These are phyloP conservation scores for Ambrosiella cleistominuta DNA, from an alignment of 2,329 filamentous ascomycete genomes.

Conservation along the genomic window DNA sequence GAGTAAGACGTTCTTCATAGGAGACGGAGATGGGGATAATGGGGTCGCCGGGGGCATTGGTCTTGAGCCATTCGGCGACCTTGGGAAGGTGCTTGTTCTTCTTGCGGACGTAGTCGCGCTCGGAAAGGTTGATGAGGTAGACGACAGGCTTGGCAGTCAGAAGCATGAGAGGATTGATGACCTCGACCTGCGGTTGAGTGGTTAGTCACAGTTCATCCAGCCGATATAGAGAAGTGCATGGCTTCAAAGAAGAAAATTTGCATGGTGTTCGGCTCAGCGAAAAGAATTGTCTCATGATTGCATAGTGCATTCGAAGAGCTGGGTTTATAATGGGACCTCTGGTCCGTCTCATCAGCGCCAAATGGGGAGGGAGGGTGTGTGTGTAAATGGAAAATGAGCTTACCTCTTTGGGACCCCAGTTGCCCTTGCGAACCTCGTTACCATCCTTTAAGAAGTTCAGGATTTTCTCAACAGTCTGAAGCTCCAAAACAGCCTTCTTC, in stretches of 20 bases:
- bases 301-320: constrained; percentile 93
- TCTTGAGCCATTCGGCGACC: constrained; percentile 89
- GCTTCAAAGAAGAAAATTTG: constrained; percentile 13
- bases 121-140: constrained; percentile 90
- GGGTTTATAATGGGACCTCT: constrained; percentile 53
- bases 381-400: constrained; percentile 20
- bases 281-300: constrained; percentile 13
- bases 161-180: constrained; percentile 91
- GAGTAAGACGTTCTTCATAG: constrained; percentile 81
- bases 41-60: constrained; percentile 70
- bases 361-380: constrained; percentile 3
- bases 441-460: constrained; percentile 67
- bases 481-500: constrained; percentile 92
- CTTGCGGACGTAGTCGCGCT: constrained; percentile 92
- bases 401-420: constrained; percentile 93
- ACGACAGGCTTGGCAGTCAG: constrained; percentile 94
- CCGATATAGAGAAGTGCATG: background rate
- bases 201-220: constrained; percentile 1
- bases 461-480: constrained; percentile 83
- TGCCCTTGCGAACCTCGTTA: constrained; percentile 83
- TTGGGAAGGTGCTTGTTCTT: constrained; percentile 98
- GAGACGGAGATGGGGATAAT: constrained; percentile 85
- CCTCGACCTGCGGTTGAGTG: constrained; percentile 68
- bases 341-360: constrained; percentile 14
- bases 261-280: constrained; percentile 20